phyloP scores from a whole-genome alignment of 139 green algal genomes.

The Tetraselmis chui region DNA sequence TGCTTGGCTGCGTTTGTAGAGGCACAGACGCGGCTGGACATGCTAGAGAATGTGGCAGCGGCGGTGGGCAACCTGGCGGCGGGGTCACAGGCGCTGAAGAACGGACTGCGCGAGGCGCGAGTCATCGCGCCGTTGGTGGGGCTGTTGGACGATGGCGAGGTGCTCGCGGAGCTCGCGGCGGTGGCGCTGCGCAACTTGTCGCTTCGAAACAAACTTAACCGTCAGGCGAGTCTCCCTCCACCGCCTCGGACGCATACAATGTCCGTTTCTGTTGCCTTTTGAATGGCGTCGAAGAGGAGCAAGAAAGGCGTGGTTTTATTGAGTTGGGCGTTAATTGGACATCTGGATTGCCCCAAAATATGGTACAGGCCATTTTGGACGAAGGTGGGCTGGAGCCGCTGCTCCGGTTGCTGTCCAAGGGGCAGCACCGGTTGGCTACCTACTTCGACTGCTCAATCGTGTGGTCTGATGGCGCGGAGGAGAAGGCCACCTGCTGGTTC shows the following conservation, averaged over 20 bases:
- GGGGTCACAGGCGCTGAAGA: constrained; percentile 27
- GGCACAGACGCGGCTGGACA: constrained; percentile 3
- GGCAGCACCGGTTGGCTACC: constrained; percentile 13
- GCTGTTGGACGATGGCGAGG: constrained; percentile 25
- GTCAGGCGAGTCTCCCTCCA: no score
- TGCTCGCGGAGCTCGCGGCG: constrained; percentile 32
- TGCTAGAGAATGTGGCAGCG: constrained; percentile 28
- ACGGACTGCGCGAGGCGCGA: constrained; percentile 24
- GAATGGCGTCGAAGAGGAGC: no score
- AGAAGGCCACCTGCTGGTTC: neutral
- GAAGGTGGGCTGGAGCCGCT: constrained; percentile 29
- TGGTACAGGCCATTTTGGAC: constrained; percentile 1
- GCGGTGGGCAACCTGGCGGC: constrained; percentile 33
- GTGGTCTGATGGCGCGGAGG: neutral
- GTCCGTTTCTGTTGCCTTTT: no score
- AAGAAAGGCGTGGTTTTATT: no score
- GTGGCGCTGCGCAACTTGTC: constrained; percentile 36
- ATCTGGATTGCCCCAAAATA: no score
- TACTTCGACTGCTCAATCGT: neutral
- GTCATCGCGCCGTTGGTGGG: constrained; percentile 27
- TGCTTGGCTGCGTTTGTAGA: neutral
- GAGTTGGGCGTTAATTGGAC: no score
- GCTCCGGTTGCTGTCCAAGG: constrained; percentile 23
- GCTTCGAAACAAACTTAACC: constrained; percentile 23
- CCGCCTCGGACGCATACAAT: no score